Evolutionary conservation across 148 eudicot genomes (phyloP).

Genomic region (Hydrangea macrophylla): DNA sequence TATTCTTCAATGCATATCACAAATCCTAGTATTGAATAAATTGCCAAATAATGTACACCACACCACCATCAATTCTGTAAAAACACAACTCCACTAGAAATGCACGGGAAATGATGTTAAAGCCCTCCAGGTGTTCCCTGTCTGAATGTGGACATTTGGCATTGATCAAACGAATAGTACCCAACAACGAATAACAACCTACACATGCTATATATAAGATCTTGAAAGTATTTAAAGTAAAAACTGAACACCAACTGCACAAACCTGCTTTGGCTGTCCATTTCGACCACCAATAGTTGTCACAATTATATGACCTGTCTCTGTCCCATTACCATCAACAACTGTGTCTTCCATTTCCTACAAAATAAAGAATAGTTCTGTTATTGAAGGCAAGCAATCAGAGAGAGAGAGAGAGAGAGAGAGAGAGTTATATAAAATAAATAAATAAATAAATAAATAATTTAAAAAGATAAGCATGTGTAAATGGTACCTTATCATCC

Average conservation of each 20-base stretch:
- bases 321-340: slow-evolving; percentile 86
- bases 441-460: background rate
- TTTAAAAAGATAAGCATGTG: background rate
- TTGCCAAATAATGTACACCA: background rate
- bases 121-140: no score
- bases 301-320: slow-evolving; percentile 82
- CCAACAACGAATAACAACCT: no score
- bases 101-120: no score
- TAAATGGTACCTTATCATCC: slow-evolving; percentile 59
- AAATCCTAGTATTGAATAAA: background rate
- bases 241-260: background rate
- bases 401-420: background rate
- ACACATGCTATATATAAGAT: background rate
- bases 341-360: slow-evolving; percentile 77
- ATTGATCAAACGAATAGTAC: no score
- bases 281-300: slow-evolving; percentile 80
- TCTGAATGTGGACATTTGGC: no score
- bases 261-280: slow-evolving; percentile 90
- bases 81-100: no score
- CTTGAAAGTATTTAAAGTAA: background rate
- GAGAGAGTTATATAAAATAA: background rate
- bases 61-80: background rate
- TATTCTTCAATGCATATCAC: background rate
- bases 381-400: slow-evolving; percentile 2
- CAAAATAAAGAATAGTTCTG: slow-evolving; percentile 7